These are phyloP conservation scores for Candida glucosophila DNA, from an alignment of 1,139 yeast genomes.

Conservation along the genomic window DNA sequence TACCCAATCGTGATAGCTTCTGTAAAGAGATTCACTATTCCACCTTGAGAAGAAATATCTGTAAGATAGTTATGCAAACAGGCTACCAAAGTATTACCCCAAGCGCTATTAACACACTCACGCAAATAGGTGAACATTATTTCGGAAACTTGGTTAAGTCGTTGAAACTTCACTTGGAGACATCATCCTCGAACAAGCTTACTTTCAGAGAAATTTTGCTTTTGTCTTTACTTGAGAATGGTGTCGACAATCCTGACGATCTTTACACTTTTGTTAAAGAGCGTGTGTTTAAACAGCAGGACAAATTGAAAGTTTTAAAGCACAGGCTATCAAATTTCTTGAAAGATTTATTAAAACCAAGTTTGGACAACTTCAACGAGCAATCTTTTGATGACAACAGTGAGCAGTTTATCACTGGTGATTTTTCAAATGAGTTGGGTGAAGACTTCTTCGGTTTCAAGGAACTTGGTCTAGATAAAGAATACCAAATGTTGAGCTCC, in stretches of 20 bases:
- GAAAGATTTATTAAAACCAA: slow-evolving; percentile 77
- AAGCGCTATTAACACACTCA: slow-evolving; percentile 66
- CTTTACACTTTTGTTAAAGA: slow-evolving; percentile 70
- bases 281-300: slow-evolving; percentile 60
- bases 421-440: slow-evolving; percentile 85
- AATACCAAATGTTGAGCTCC: slow-evolving; percentile 76
- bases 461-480: slow-evolving; percentile 89
- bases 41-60: slow-evolving; percentile 60
- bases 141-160: slow-evolving; percentile 67
- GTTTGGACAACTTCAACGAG: slow-evolving; percentile 67
- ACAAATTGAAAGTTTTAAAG: slow-evolving; percentile 62
- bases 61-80: slow-evolving; percentile 82
- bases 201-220: slow-evolving; percentile 42
- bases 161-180: slow-evolving; percentile 62
- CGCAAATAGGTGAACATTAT: slow-evolving; percentile 80
- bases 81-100: slow-evolving; percentile 87
- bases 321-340: slow-evolving; percentile 63
- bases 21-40: slow-evolving; percentile 53
- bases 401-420: slow-evolving; percentile 91
- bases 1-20: slow-evolving; percentile 57
- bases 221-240: slow-evolving; percentile 71
- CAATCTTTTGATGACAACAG: slow-evolving; percentile 80
- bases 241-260: slow-evolving; percentile 72
- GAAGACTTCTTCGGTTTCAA: slow-evolving; percentile 96
- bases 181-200: slow-evolving; percentile 42